Percentiles rank a stretch among this genome's conserved stretches.
Evolutionary conservation across 73 alveolate genomes (phyloP).

Genomic region (Paramecium sexaurelia): DNA sequence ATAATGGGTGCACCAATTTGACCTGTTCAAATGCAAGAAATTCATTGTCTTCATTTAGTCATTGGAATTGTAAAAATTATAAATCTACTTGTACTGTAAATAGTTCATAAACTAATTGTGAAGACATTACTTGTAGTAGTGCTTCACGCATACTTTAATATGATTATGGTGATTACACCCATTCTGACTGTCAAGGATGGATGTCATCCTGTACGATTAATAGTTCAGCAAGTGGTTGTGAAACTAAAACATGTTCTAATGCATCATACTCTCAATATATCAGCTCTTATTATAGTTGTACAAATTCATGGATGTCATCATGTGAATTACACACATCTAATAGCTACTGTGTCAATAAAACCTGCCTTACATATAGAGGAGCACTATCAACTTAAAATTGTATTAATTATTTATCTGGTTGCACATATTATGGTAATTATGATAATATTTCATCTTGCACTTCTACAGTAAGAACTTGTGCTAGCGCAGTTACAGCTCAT

Average conservation of each 20-base stretch:
- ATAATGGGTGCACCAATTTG: neutral
- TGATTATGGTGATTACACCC: neutral
- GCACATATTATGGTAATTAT: neutral
- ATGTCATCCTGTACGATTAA: neutral
- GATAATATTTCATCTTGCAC: neutral
- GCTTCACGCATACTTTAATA: neutral
- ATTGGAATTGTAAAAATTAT: neutral
- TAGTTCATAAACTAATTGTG: neutral
- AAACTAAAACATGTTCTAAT: neutral
- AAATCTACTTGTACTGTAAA: neutral
- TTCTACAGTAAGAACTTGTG: neutral
- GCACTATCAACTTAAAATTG: neutral
- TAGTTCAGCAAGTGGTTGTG: neutral
- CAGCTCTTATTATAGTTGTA: no score
- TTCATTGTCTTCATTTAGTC: neutral
- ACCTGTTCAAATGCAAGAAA: neutral
- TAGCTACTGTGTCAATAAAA: neutral
- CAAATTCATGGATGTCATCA: neutral
- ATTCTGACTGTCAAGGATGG: neutral
- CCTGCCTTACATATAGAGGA: neutral
- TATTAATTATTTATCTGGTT: neutral
- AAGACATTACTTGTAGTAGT: constrained; percentile 2
- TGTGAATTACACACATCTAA: neutral
- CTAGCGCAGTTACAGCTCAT: neutral
- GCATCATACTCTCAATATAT: no score